Base-by-base conservation (phyloP, 768 basidiomycete species). In the Stropharia rugosoannulata region DNA sequence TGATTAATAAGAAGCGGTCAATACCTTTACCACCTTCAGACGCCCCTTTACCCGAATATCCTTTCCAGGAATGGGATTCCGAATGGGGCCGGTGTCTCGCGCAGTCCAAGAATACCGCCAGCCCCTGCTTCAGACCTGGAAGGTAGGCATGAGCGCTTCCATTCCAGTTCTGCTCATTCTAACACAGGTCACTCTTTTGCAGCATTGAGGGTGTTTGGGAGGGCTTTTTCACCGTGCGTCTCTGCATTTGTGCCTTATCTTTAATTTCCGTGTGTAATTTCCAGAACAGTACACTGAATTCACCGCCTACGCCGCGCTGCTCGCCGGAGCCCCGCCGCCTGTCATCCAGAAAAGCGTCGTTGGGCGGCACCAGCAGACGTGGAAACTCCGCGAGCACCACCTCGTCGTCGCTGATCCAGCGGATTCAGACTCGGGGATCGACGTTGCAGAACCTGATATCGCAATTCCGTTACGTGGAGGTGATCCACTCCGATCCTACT, bases 351-450 rank as follows among this genome's bases (percentile, higher is more conserved):
- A 84, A 41, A 87, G 88, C 43, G 75, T 86, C 46, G 85, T 91
- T 25, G 92, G 89, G 1, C 83, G 88, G 61, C 94, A 98, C 68
- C 85, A 83, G 15, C 95, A 97, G 66, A 93, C 93, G 0, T 96
- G 94, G 93, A 88, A 86, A 64, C 72, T 97, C 41, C 83, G 83
- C 36, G 91, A 93, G 68, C 83, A 92, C 62, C 84, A 90, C 62
- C 72, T 90, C 12, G 43, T 76, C 4, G 58, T 67, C 60, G 45
- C 58, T 13, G 71, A 73, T 46, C 56, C 59, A 15, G 63, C 64
- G 9, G 62, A 57, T 35, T 68, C 67, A 4, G 69, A 73, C 59
- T 69, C 71, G 47, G 72, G 69, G 13, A 69, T 72, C 36, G 72
- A 68, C 29, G 56, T 70, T 25, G 29, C 44, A 15, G 72, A 72